Evolutionary conservation across 345 rosid species (phyloP).

Genomic region (Clarkia xantiana): DNA sequence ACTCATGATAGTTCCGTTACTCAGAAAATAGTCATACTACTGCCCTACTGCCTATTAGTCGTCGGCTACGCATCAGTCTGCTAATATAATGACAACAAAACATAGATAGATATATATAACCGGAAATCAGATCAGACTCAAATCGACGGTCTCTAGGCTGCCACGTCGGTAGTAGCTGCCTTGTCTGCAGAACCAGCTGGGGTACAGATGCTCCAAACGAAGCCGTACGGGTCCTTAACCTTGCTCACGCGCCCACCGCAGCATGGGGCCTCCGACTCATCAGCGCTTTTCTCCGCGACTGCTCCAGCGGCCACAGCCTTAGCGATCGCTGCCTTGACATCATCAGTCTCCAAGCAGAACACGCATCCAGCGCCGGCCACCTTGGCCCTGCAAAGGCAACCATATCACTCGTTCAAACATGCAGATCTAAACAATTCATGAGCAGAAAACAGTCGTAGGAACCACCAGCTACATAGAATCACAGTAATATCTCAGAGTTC

Average conservation of each 20-base stretch:
- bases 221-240: conserved; percentile 76
- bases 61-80: no score
- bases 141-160: conserved; percentile 28
- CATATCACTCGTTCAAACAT: background rate
- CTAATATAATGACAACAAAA: no score
- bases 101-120: no score
- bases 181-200: conserved; percentile 15
- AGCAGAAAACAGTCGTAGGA: no score
- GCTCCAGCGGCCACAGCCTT: conserved; percentile 69
- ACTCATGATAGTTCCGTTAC: no score
- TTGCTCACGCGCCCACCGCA: conserved; percentile 41
- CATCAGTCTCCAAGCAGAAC: conserved; percentile 51
- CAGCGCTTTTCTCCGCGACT: conserved; percentile 29
- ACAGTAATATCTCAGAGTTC: no score
- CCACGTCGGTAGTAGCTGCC: conserved; percentile 23
- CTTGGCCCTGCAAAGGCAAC: conserved; percentile 13
- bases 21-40: no score
- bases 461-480: no score
- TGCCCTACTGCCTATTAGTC: no score
- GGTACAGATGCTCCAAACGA: conserved; percentile 48
- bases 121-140: no score
- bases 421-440: background rate
- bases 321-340: conserved; percentile 45
- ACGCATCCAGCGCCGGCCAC: conserved; percentile 10
- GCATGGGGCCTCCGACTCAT: conserved; percentile 30